A percentile compares a stretch with the other conserved stretches of the same genome.
These are phyloP conservation scores for Fusarium sp. DNA, from an alignment of 2,329 filamentous ascomycete genomes.

Conservation along the genomic window DNA sequence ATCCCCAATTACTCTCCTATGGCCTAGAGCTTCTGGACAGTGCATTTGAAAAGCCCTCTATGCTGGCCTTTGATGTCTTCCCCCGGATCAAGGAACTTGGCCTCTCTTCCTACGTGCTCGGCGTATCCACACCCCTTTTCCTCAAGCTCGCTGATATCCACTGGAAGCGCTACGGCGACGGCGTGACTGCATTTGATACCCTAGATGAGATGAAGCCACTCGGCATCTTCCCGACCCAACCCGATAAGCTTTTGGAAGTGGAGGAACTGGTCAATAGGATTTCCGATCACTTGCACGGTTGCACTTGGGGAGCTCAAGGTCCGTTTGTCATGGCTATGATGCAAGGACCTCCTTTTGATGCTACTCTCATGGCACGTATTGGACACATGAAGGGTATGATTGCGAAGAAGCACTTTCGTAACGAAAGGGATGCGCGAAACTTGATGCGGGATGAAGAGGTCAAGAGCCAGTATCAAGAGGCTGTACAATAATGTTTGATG, in stretches of 20 bases:
- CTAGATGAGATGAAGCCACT: constrained; percentile 74
- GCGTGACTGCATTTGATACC: constrained; percentile 64
- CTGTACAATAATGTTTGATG: constrained; percentile 2
- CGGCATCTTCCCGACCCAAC: constrained; percentile 68
- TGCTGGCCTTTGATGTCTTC: constrained; percentile 70
- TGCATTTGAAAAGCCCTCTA: constrained; percentile 68
- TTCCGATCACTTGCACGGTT: constrained; percentile 51
- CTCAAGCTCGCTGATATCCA: constrained; percentile 72
- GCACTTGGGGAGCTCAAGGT: constrained; percentile 53
- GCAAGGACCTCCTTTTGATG: constrained; percentile 53
- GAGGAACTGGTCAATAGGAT: constrained; percentile 47
- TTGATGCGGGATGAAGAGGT: background rate
- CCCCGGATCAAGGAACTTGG: constrained; percentile 76
- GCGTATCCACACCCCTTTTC: constrained; percentile 77
- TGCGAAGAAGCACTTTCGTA: constrained; percentile 14
- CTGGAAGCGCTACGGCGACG: constrained; percentile 71
- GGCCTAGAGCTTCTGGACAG: constrained; percentile 68
- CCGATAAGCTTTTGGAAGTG: constrained; percentile 50
- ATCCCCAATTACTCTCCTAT: constrained; percentile 69
- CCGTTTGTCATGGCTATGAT: constrained; percentile 56
- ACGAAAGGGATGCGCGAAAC: background rate
- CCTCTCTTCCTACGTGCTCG: constrained; percentile 76
- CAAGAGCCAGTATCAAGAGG: background rate
- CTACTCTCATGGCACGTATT: constrained; percentile 42
- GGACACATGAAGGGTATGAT: constrained; percentile 10